Percentiles rank a stretch among this genome's conserved stretches.
These are phyloP conservation scores for Dothideomycetes sp. DNA, from an alignment of 2,329 filamentous ascomycete genomes.

Conservation along the genomic window DNA sequence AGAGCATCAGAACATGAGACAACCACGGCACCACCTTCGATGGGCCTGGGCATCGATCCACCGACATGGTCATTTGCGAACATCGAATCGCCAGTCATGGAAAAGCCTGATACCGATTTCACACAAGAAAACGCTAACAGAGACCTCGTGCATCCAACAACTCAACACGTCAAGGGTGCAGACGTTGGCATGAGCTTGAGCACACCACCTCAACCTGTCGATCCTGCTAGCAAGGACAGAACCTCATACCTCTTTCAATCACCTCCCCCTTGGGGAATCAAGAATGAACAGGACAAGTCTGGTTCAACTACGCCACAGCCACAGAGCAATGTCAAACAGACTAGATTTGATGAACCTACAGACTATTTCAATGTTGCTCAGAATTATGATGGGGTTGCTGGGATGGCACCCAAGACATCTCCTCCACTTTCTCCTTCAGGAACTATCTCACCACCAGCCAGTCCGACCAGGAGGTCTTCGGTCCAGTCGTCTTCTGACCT, in stretches of 20 bases:
- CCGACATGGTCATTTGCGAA: slow-evolving; percentile 12
- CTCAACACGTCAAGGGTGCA: not conserved
- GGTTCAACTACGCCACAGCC: not conserved
- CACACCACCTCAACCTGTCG: slow-evolving; percentile 28
- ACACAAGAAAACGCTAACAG: too few species aligned
- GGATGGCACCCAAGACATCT: not conserved
- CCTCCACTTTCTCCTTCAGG: not conserved
- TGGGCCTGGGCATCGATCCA: not conserved
- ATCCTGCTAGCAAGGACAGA: slow-evolving; percentile 37
- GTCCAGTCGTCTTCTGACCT: too few species aligned
- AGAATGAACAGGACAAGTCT: not conserved
- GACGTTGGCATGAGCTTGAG: not conserved
- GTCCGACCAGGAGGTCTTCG: too few species aligned
- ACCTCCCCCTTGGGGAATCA: too few species aligned
- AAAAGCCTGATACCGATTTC: too few species aligned
- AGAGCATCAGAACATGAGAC: not conserved
- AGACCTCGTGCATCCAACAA: too few species aligned
- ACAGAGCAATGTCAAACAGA: not conserved
- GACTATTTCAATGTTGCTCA: too few species aligned
- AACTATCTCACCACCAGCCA: not conserved
- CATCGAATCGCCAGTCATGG: not conserved
- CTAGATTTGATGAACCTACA: not conserved
- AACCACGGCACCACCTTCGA: slow-evolving; percentile 5
- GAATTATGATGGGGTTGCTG: too few species aligned
- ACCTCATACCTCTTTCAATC: slow-evolving; percentile 39